phyloP scores from a whole-genome alignment of 768 basidiomycete species.

The Favolaschia claudopus region DNA sequence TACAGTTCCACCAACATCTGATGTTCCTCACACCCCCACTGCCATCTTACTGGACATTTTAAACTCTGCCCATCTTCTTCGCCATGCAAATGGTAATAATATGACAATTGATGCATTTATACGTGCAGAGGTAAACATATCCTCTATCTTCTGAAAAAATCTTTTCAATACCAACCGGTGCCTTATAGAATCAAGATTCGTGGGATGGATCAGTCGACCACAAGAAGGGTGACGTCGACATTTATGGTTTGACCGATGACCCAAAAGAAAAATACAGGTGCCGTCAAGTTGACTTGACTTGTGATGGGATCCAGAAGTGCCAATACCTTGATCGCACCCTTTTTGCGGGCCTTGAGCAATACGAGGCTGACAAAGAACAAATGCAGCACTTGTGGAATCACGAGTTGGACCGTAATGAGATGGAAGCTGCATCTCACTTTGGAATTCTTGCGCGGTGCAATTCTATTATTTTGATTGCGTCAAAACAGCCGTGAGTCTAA shows the following conservation, averaged over 20 bases:
- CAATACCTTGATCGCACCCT: neutral
- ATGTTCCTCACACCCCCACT: neutral
- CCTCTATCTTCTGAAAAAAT: too few species aligned
- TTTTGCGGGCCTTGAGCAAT: conserved; percentile 2
- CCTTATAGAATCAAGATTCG: conserved; percentile 17
- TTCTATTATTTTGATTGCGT: too few species aligned
- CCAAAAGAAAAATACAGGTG: neutral
- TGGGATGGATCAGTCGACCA: conserved; percentile 10
- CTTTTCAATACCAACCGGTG: too few species aligned
- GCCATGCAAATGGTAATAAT: neutral
- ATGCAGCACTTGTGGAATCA: too few species aligned
- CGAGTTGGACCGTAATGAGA: too few species aligned
- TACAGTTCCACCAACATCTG: neutral
- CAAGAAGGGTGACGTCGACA: neutral
- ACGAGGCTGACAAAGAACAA: too few species aligned
- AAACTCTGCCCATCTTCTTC: neutral
- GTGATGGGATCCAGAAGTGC: conserved; percentile 9
- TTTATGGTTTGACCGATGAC: neutral
- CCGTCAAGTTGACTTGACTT: neutral
- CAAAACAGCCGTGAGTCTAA: too few species aligned
- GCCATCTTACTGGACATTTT: neutral
- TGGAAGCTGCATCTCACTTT: too few species aligned
- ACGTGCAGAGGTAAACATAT: conserved; percentile 1
- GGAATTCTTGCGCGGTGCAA: too few species aligned
- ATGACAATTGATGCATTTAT: neutral